phyloP scores from a whole-genome alignment of 768 basidiomycete species.

The Gymnopilus junonius region DNA sequence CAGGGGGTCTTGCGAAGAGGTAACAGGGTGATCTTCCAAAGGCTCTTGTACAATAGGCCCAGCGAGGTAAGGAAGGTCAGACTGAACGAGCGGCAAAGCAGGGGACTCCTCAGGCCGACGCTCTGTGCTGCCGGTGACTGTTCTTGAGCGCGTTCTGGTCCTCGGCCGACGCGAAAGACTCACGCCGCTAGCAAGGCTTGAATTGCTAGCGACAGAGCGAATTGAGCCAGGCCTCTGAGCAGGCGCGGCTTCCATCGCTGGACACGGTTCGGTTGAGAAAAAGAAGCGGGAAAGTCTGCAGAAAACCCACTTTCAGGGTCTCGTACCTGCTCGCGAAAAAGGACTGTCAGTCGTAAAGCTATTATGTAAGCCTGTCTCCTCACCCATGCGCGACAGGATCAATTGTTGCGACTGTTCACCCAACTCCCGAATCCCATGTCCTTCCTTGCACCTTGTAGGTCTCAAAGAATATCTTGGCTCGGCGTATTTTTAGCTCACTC shows the following conservation, averaged over 20 bases:
- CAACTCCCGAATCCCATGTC: slow-evolving; percentile 11
- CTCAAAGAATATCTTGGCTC: slow-evolving; percentile 2
- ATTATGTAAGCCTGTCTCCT: slow-evolving; percentile 6
- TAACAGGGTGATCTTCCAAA: slow-evolving; percentile 10
- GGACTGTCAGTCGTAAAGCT: background rate
- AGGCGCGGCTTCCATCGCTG: slow-evolving; percentile 19
- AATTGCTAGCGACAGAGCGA: slow-evolving; percentile 53
- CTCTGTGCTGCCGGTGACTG: slow-evolving; percentile 42
- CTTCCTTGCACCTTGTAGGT: slow-evolving; percentile 27
- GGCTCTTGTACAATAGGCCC: slow-evolving; percentile 30
- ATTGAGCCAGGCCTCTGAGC: slow-evolving; percentile 41
- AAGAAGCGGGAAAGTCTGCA: slow-evolving; percentile 6
- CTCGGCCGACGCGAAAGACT: slow-evolving; percentile 59
- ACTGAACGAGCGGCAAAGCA: slow-evolving; percentile 22
- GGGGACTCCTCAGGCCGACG: slow-evolving; percentile 26
- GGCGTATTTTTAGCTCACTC: background rate
- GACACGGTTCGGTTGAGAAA: slow-evolving; percentile 9
- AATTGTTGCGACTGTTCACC: slow-evolving; percentile 5
- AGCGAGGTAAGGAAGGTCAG: slow-evolving; percentile 40
- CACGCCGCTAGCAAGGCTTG: slow-evolving; percentile 51
- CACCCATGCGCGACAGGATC: slow-evolving; percentile 9
- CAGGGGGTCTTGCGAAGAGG: slow-evolving; percentile 13
- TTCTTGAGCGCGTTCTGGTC: slow-evolving; percentile 57
- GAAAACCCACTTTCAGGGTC: slow-evolving; percentile 14
- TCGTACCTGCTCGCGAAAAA: slow-evolving; percentile 11